Percentiles rank a stretch among this genome's conserved stretches.
phyloP scores from a whole-genome alignment of 495 filamentous ascomycete species.

The Aspergillus ostianus region DNA sequence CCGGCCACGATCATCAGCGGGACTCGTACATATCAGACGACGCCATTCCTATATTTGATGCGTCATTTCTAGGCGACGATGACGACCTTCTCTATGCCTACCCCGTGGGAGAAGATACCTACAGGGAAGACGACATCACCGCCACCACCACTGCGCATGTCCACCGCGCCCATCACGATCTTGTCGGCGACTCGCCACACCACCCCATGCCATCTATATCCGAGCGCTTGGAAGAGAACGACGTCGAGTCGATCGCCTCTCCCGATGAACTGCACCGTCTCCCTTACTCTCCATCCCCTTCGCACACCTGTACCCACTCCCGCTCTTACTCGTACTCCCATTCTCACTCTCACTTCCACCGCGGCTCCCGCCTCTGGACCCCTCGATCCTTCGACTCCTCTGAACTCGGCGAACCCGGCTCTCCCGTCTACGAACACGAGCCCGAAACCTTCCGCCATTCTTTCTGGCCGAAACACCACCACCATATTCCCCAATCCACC shows the following conservation, averaged over 20 bases:
- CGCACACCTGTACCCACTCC: background rate
- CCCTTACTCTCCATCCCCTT: background rate
- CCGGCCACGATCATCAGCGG: conserved; percentile 18
- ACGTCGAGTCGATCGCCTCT: conserved; percentile 16
- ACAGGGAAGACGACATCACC: background rate
- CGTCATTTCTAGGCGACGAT: background rate
- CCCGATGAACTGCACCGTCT: background rate
- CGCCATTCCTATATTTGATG: background rate
- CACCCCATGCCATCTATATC: conserved; percentile 32
- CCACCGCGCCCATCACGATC: conserved; percentile 19
- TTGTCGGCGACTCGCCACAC: conserved; percentile 20
- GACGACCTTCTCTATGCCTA: background rate
- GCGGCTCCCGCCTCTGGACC: background rate
- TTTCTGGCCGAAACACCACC: conserved; percentile 2
- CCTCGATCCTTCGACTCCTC: conserved; percentile 14
- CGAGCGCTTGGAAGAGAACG: conserved; percentile 23
- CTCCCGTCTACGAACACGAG: conserved; percentile 32
- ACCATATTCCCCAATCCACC: conserved; percentile 22
- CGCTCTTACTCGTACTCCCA: background rate
- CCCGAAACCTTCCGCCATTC: conserved; percentile 4
- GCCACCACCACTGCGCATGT: background rate
- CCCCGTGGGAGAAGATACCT: conserved; percentile 3
- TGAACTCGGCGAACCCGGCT: conserved; percentile 38
- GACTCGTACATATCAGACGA: conserved; percentile 25
- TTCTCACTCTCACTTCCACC: background rate